phyloP scores from a whole-genome alignment of 257 asterid species.

The Gynochthodes officinalis region DNA sequence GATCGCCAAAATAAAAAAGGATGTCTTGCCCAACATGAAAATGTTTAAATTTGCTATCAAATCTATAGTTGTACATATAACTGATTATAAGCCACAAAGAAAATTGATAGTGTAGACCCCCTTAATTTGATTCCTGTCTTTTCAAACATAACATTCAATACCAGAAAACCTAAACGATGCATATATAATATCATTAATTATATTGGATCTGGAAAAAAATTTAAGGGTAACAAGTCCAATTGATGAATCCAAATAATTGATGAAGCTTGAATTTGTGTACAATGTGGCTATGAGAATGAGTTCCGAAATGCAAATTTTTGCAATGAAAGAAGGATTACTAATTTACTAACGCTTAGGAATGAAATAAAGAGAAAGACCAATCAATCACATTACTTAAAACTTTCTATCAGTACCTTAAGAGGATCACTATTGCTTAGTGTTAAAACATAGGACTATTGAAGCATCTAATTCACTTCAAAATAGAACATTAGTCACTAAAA shows the following conservation, averaged over 20 bases:
- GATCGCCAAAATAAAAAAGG: slow-evolving; percentile 4
- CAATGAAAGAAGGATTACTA: slow-evolving; percentile 1
- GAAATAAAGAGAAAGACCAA: too few relatives aligned
- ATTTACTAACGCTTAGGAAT: too few relatives aligned
- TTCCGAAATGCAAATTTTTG: not conserved
- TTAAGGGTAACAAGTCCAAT: not conserved
- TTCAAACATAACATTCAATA: not conserved
- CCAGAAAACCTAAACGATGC: not conserved
- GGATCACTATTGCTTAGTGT: slow-evolving; percentile 1
- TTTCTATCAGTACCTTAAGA: not conserved
- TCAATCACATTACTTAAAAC: not conserved
- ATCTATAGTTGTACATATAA: too few relatives aligned
- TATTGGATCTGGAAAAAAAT: not conserved
- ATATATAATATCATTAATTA: not conserved
- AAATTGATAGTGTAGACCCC: too few relatives aligned
- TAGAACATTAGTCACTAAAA: not conserved
- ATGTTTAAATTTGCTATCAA: slow-evolving; percentile 12
- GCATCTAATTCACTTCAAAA: not conserved
- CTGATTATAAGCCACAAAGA: too few relatives aligned
- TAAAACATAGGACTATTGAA: not conserved
- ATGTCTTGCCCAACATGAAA: slow-evolving; percentile 12
- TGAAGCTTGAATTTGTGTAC: not conserved
- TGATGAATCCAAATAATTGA: not conserved
- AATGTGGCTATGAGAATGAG: not conserved
- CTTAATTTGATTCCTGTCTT: too few relatives aligned